These are phyloP conservation scores for Volvox africanus DNA, from an alignment of 139 green algal species.

Conservation along the genomic window DNA sequence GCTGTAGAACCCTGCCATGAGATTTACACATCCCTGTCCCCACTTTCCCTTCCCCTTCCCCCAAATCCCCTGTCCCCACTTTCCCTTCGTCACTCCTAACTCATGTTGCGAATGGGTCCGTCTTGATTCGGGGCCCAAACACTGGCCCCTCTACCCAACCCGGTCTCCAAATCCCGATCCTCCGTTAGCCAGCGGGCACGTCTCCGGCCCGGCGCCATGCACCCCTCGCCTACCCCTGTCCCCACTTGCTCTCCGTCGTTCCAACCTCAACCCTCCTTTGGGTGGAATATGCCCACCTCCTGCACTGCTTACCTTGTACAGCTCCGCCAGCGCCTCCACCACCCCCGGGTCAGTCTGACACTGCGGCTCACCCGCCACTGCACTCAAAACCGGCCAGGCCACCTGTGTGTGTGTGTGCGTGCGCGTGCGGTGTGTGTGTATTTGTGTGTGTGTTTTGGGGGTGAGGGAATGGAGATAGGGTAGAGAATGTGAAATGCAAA, in stretches of 20 bases:
- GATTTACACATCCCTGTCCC: too few species aligned
- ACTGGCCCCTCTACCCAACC: too few species aligned
- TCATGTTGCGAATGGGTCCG: too few species aligned
- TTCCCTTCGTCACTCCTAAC: too few species aligned
- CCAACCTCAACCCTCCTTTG: background rate
- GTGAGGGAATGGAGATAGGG: background rate
- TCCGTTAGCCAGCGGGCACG: background rate
- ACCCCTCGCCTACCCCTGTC: background rate
- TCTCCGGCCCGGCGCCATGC: background rate
- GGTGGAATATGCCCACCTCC: background rate
- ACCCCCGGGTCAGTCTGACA: conserved; percentile 57
- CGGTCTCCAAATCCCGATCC: too few species aligned
- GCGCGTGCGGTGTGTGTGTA: too few species aligned
- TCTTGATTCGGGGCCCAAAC: too few species aligned
- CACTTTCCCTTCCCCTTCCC: too few species aligned
- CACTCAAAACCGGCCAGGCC: conserved; percentile 59
- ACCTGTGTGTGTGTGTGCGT: conserved; percentile 52
- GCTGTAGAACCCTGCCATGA: too few species aligned
- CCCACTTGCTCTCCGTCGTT: background rate
- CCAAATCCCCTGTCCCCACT: too few species aligned
- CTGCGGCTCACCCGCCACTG: conserved; percentile 50
- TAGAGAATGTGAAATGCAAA: too few species aligned
- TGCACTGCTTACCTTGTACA: conserved; percentile 60
- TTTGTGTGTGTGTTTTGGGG: background rate
- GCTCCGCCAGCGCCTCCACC: conserved; percentile 64